A percentile compares a stretch with the other conserved stretches of the same genome.
Conservation (phyloP, 345 rosid genomes). For the Gossypium raimondii region DNA sequence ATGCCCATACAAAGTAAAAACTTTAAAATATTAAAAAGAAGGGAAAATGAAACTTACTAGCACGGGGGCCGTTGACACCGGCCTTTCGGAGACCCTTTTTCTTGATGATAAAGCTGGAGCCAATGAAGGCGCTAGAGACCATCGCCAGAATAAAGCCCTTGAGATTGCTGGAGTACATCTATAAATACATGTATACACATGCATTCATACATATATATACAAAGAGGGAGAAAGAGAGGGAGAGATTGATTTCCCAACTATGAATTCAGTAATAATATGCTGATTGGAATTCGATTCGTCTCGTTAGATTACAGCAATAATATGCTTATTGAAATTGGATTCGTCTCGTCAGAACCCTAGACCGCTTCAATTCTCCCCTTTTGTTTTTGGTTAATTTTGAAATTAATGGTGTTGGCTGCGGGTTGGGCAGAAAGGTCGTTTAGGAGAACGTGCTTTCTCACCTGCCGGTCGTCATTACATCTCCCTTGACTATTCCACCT, state of each 20-base stretch:
- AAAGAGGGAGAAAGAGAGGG: neutral
- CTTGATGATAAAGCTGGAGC: conserved; percentile 84
- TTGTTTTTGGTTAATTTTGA: neutral
- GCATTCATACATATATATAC: neutral
- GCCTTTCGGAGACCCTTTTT: conserved; percentile 72
- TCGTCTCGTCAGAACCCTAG: conserved; percentile 2
- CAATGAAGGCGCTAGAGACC: conserved; percentile 70
- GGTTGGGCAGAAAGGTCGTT: neutral
- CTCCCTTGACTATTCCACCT: neutral
- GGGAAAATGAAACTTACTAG: conserved; percentile 30
- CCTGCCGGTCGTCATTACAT: conserved; percentile 10
- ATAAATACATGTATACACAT: conserved; percentile 17
- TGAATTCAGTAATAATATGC: neutral
- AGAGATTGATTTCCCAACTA: neutral
- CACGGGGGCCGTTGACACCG: conserved; percentile 60
- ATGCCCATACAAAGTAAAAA: neutral
- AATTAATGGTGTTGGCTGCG: neutral
- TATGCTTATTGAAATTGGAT: neutral
- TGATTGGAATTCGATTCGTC: neutral
- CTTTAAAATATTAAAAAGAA: neutral
- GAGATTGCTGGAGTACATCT: conserved; percentile 70
- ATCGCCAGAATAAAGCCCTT: conserved; percentile 62
- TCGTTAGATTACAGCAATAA: neutral
- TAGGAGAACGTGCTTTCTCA: neutral
- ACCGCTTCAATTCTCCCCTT: neutral